A percentile compares a stretch with the other conserved stretches of the same genome.
These are phyloP conservation scores for Kernera saxatilis DNA, from an alignment of 345 rosid species.

Conservation along the genomic window DNA sequence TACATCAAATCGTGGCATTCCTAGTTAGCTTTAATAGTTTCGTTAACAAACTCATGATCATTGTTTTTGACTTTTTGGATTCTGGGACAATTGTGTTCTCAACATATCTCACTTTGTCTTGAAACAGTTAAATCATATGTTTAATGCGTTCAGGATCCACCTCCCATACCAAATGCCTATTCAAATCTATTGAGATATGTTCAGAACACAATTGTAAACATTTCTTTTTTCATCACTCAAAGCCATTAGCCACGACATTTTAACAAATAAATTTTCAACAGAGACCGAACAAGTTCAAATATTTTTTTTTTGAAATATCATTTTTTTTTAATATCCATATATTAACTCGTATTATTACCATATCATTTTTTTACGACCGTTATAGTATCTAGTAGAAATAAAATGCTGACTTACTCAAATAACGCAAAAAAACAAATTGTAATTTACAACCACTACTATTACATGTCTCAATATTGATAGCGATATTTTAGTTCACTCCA, in stretches of 20 bases:
- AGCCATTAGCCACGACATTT: not conserved
- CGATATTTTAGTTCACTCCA: not conserved
- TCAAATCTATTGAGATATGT: not conserved
- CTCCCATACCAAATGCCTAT: not conserved
- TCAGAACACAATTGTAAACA: not conserved
- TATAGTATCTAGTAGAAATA: too few relatives aligned
- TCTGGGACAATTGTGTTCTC: not conserved
- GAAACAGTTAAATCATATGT: not conserved
- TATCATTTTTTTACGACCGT: too few relatives aligned
- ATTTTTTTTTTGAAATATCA: too few relatives aligned
- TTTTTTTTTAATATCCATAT: too few relatives aligned
- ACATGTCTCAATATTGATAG: not conserved
- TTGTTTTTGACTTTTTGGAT: not conserved
- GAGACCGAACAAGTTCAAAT: not conserved
- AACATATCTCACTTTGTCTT: not conserved
- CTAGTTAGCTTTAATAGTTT: not conserved
- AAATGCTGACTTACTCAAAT: too few relatives aligned
- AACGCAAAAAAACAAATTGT: too few relatives aligned
- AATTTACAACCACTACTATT: not conserved
- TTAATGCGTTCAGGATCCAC: not conserved
- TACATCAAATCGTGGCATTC: constrained; percentile 19
- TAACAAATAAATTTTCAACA: not conserved
- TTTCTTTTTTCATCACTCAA: not conserved
- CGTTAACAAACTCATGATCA: not conserved
- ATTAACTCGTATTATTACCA: too few relatives aligned